These are phyloP conservation scores for Penicillium cataractarum DNA, from an alignment of 495 filamentous ascomycete species.

Conservation along the genomic window DNA sequence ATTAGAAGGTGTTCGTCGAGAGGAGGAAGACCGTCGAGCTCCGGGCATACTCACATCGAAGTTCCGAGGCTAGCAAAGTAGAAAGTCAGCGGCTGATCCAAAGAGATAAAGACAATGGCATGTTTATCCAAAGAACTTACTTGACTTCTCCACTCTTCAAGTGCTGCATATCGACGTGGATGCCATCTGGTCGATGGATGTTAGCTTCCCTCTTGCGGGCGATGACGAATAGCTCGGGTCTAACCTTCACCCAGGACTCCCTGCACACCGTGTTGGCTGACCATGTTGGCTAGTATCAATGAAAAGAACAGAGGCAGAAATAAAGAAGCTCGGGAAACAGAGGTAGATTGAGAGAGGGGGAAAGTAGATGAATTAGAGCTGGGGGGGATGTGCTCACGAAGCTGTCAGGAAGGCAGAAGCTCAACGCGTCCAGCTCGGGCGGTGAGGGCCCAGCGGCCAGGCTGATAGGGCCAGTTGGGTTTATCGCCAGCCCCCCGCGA, in stretches of 20 bases:
- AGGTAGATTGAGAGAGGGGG: slow-evolving; percentile 20
- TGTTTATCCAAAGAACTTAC: slow-evolving; percentile 56
- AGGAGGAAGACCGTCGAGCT: slow-evolving; percentile 25
- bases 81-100: slow-evolving; percentile 31
- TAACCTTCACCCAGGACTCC: slow-evolving; percentile 75
- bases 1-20: slow-evolving; percentile 20
- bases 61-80: slow-evolving; percentile 75
- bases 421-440: slow-evolving; percentile 45
- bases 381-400: slow-evolving; percentile 27
- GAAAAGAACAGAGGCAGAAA: slow-evolving; percentile 4
- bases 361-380: slow-evolving; percentile 9
- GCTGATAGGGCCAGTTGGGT: slow-evolving; percentile 29
- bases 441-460: slow-evolving; percentile 31
- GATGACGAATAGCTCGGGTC: slow-evolving; percentile 33
- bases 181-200: slow-evolving; percentile 72
- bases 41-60: slow-evolving; percentile 75
- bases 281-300: slow-evolving; percentile 35
- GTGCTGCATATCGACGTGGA: slow-evolving; percentile 97
- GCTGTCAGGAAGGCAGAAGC: slow-evolving; percentile 42
- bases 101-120: slow-evolving; percentile 1
- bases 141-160: slow-evolving; percentile 90
- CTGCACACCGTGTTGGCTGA: slow-evolving; percentile 56
- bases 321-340: too few species aligned
- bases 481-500: slow-evolving; percentile 33
- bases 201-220: slow-evolving; percentile 28